These are phyloP conservation scores for Waltiozyma sp. DNA, from an alignment of 1,139 yeast genomes.

Conservation along the genomic window DNA sequence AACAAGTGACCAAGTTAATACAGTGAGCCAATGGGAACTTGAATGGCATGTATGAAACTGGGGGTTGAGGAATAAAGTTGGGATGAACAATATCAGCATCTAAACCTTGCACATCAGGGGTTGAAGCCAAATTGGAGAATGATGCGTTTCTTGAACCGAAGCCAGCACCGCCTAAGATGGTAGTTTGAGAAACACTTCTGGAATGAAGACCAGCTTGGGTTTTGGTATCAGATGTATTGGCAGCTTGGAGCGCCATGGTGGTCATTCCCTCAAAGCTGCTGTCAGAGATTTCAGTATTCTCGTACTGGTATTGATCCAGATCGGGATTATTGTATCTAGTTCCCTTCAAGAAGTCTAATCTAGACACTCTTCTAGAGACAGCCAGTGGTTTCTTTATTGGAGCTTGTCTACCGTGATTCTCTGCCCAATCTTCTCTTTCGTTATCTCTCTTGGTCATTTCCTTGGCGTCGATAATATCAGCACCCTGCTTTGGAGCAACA, in stretches of 20 bases:
- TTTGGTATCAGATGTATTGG: slow-evolving; percentile 5
- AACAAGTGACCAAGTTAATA: slow-evolving; percentile 80
- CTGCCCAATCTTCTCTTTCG: slow-evolving; percentile 74
- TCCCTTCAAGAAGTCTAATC: slow-evolving; percentile 18
- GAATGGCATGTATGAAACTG: slow-evolving; percentile 77
- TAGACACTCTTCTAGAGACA: slow-evolving; percentile 14
- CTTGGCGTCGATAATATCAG: slow-evolving; percentile 46
- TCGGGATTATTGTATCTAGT: slow-evolving; percentile 12
- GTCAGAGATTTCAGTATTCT: slow-evolving; percentile 5
- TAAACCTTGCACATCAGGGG: slow-evolving; percentile 33
- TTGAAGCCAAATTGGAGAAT: slow-evolving; percentile 12
- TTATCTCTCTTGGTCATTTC: slow-evolving; percentile 40
- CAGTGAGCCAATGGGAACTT: slow-evolving; percentile 82
- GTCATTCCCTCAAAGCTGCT: slow-evolving; percentile 19
- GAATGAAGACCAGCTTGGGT: slow-evolving; percentile 6
- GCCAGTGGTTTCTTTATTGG: slow-evolving; percentile 28
- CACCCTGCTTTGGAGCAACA: slow-evolving; percentile 72
- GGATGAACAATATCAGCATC: slow-evolving; percentile 66
- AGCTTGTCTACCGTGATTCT: slow-evolving; percentile 39
- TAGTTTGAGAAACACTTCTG: slow-evolving; percentile 5
- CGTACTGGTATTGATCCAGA: slow-evolving; percentile 8
- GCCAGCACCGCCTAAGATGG: slow-evolving; percentile 9
- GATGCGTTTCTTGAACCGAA: slow-evolving; percentile 27
- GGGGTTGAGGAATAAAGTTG: slow-evolving; percentile 77
- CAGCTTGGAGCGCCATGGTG: slow-evolving; percentile 27